A percentile compares a stretch with the other conserved stretches of the same genome.
These are phyloP conservation scores for Trichoderma sp. DNA, from an alignment of 2,329 filamentous ascomycete genomes.

Conservation along the genomic window DNA sequence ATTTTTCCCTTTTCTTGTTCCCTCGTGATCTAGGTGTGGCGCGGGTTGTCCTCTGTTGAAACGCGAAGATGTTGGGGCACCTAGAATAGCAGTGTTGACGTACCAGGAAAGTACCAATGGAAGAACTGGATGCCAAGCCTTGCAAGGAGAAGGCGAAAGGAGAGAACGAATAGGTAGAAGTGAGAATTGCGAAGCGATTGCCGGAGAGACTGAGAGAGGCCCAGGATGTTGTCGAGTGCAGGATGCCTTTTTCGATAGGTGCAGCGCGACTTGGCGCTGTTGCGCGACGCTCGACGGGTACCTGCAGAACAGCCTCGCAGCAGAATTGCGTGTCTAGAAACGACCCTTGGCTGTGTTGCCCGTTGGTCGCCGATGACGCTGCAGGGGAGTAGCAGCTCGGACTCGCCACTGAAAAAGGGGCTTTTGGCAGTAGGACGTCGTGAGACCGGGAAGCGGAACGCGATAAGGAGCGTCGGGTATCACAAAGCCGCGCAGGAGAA, in stretches of 20 bases:
- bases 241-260: background rate
- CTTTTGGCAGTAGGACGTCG: conserved; percentile 7
- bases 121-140: background rate
- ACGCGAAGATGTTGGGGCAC: background rate
- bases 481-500: conserved; percentile 19
- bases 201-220: background rate
- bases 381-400: conserved; percentile 29
- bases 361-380: conserved; percentile 24
- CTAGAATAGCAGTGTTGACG: background rate
- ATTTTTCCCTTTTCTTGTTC: background rate
- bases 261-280: conserved; percentile 27
- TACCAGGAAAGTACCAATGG: conserved; percentile 1
- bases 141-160: background rate
- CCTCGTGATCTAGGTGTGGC: background rate
- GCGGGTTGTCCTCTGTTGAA: background rate
- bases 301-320: conserved; percentile 35
- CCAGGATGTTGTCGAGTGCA: background rate
- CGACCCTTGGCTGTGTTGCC: conserved; percentile 28
- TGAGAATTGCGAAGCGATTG: too few relatives aligned
- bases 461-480: conserved; percentile 24
- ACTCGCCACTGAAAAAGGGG: conserved; percentile 5
- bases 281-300: conserved; percentile 35
- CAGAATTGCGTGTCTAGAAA: conserved; percentile 30
- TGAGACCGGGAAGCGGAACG: background rate
- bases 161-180: background rate